Conservation (phyloP, 2,329 filamentous ascomycete species). For the Aplosporella prunicola region DNA sequence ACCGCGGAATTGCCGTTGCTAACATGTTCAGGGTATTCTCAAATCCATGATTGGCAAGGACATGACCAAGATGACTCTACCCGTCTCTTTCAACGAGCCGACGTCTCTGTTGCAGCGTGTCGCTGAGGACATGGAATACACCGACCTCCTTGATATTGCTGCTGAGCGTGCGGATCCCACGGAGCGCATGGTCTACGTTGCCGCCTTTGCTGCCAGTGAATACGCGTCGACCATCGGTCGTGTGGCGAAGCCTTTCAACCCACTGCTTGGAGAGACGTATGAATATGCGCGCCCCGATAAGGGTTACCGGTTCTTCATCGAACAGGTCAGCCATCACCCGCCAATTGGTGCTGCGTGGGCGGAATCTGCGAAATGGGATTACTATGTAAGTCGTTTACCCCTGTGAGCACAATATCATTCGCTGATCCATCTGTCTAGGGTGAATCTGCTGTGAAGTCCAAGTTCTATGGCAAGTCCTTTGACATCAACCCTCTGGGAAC, state of each 20-base stretch:
- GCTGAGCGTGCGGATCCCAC: slow-evolving; percentile 78
- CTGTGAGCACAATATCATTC: not conserved
- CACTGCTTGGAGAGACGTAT: slow-evolving; percentile 89
- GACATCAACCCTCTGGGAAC: slow-evolving; percentile 94
- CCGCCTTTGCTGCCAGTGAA: slow-evolving; percentile 90
- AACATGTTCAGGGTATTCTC: slow-evolving; percentile 62
- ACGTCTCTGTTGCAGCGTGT: slow-evolving; percentile 92
- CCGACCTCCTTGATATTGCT: slow-evolving; percentile 80
- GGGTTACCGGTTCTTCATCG: slow-evolving; percentile 95
- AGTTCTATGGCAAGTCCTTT: slow-evolving; percentile 96
- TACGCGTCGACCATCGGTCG: slow-evolving; percentile 95
- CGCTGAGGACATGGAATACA: slow-evolving; percentile 97
- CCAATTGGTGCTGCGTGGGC: slow-evolving; percentile 89
- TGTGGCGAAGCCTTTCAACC: slow-evolving; percentile 97
- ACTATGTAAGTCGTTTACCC: slow-evolving; percentile 52
- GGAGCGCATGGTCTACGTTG: slow-evolving; percentile 88
- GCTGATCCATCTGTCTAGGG: slow-evolving; percentile 43
- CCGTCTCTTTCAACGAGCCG: slow-evolving; percentile 97
- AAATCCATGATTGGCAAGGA: slow-evolving; percentile 99
- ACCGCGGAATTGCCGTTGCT: no score
- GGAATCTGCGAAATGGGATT: slow-evolving; percentile 89
- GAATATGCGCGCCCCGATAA: slow-evolving; percentile 95
- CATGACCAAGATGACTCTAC: slow-evolving; percentile 99
- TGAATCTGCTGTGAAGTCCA: slow-evolving; percentile 88
- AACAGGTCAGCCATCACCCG: slow-evolving; percentile 96